Base-by-base conservation (phyloP, 768 basidiomycete species). In the Lentinus tigrinus region DNA sequence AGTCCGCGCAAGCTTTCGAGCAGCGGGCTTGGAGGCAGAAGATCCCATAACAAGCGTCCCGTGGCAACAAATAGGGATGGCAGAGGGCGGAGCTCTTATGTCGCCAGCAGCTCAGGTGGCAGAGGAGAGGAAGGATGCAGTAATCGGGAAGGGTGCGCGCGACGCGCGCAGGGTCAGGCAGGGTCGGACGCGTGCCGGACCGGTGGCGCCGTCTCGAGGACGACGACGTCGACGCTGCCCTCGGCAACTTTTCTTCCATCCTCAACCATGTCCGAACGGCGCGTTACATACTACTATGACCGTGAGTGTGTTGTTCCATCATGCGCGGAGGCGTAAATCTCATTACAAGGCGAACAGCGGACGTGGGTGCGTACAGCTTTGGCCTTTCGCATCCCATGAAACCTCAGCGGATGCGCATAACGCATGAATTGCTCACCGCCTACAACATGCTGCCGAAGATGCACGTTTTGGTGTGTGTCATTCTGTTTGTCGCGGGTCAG, bases 311-410 rank as follows among this genome's bases (percentile, higher is more conserved):
- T 8, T 1, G 16, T 36, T 6, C 52, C 2, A 46, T 40, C 16
- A 5, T 21, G 34, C 54, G 23, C 49, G 21, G 53, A 34, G 9
- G 51, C 40, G 58, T 49, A 10, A 39, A 39, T 31, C 49, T 31
- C 37, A 36, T 11, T 0, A 40, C n/a, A 24, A 23, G n/a, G 13
- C 17, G 38, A 27, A 9, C 57, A 93, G 90, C 78, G 54, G 89
- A 93, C 64, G 82, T 91, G 26, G 85, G 86, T 26, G 74, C 82
- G 26, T 87, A 89, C 69, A 89, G 88, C 2, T 96, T 93, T 70
- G 93, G 93, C 37, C 77, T 89, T 50, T 88, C 89, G 3, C 95
- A 97, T 65, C 90, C 90, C 46, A 97, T 98, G 93, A 97, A 98
- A 73, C 96, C 96, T 0, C 93, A 96, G 70, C 80, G 96, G 42